Percentiles rank a stretch among this genome's conserved stretches.
Conservation (phyloP, 805 yeast species). For the Barnettozyma californica region DNA sequence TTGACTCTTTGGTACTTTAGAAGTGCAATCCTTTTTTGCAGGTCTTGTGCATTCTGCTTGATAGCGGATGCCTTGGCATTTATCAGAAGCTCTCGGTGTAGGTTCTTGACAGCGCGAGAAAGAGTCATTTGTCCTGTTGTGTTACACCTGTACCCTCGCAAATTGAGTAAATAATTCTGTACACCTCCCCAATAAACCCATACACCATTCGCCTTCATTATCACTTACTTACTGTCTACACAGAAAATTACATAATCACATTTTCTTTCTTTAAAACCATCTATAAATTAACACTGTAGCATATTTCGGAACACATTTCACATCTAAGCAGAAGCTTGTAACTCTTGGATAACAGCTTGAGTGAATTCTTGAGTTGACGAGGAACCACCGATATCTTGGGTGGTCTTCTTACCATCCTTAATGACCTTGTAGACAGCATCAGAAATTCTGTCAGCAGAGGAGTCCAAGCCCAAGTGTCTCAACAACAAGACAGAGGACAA, state of each 20-base stretch:
- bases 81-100: conserved; percentile 20
- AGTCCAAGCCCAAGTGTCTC: conserved; percentile 89
- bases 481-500: conserved; percentile 86
- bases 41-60: conserved; percentile 23
- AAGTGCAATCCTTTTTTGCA: conserved; percentile 22
- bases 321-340: conserved; percentile 10
- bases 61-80: conserved; percentile 20
- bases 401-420: conserved; percentile 79
- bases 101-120: conserved; percentile 14
- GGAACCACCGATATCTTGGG: conserved; percentile 89
- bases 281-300: conserved; percentile 8
- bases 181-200: not conserved
- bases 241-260: not conserved
- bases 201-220: not conserved
- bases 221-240: too few species aligned
- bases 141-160: not conserved
- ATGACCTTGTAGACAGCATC: conserved; percentile 86
- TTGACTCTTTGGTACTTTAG: conserved; percentile 24
- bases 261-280: conserved; percentile 3
- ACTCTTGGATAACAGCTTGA: conserved; percentile 64
- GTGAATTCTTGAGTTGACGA: conserved; percentile 93
- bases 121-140: not conserved
- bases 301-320: not conserved
- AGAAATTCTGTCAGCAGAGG: conserved; percentile 80
- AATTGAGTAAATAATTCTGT: not conserved